Conservation (phyloP, 805 yeast species). For the Gaillardinia entomophila region DNA sequence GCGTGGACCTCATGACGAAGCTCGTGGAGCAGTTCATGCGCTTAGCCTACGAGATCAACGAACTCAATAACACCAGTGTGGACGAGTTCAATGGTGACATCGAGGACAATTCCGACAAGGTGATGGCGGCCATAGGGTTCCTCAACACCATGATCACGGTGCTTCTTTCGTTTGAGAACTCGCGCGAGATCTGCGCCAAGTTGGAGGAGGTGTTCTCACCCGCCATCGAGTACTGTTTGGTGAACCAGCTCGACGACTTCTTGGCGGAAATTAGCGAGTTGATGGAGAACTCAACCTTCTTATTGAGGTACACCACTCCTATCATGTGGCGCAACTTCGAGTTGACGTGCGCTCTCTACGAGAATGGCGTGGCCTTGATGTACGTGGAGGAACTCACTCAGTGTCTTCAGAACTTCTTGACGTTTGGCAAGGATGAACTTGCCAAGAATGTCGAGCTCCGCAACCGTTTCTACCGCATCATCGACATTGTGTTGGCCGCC, state of each 20-base stretch:
- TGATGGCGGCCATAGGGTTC: conserved; percentile 76
- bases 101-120: conserved; percentile 53
- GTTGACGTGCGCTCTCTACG: conserved; percentile 28
- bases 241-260: conserved; percentile 64
- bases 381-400: conserved; percentile 74
- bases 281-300: conserved; percentile 42
- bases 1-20: conserved; percentile 21
- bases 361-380: conserved; percentile 49
- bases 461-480: conserved; percentile 45
- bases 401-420: conserved; percentile 67
- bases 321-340: conserved; percentile 71
- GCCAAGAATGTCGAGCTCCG: conserved; percentile 38
- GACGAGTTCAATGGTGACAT: conserved; percentile 21
- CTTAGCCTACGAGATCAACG: conserved; percentile 42
- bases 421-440: conserved; percentile 41
- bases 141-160: conserved; percentile 80
- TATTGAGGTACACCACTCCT: conserved; percentile 43
- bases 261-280: conserved; percentile 73
- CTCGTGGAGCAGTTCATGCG: conserved; percentile 22
- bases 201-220: conserved; percentile 69
- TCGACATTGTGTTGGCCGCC: conserved; percentile 38
- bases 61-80: conserved; percentile 34
- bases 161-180: conserved; percentile 74
- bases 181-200: conserved; percentile 56
- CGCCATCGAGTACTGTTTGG: conserved; percentile 60